Evolutionary conservation across 345 rosid species (phyloP).

Genomic region (Gossypium stocksii): DNA sequence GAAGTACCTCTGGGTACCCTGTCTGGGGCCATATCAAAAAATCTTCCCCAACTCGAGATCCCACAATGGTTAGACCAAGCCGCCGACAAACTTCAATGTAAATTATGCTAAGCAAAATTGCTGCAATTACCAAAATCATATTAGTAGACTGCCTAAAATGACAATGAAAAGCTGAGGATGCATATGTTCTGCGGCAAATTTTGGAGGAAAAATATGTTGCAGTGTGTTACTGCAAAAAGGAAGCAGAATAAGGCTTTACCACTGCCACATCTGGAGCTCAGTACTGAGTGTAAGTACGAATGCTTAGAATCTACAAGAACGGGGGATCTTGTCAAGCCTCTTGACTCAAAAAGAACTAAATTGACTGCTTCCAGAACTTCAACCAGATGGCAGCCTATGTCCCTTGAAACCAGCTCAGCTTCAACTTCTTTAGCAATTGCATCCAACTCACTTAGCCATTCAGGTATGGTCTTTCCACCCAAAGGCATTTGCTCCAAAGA

Average conservation of each 20-base stretch:
- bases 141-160: background rate
- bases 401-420: constrained; percentile 73
- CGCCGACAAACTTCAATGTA: constrained; percentile 88
- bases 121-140: constrained; percentile 38
- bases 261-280: constrained; percentile 67
- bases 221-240: constrained; percentile 7
- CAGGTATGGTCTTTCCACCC: constrained; percentile 53
- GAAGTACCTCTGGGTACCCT: constrained; percentile 70
- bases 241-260: constrained; percentile 45
- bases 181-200: background rate
- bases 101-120: constrained; percentile 82
- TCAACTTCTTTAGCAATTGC: constrained; percentile 70
- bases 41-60: constrained; percentile 95
- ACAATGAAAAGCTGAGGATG: background rate
- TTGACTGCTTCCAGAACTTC: constrained; percentile 83
- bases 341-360: constrained; percentile 64
- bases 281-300: constrained; percentile 74
- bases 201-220: background rate
- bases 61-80: constrained; percentile 69
- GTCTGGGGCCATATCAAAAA: constrained; percentile 91
- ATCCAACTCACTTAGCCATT: constrained; percentile 69
- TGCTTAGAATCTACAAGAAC: constrained; percentile 59
- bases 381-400: constrained; percentile 73
- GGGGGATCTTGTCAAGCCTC: constrained; percentile 75
- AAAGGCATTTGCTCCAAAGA: constrained; percentile 53